Base-by-base conservation (phyloP, 1,284 basidiomycete species). In the Heterobasidion annosum region DNA sequence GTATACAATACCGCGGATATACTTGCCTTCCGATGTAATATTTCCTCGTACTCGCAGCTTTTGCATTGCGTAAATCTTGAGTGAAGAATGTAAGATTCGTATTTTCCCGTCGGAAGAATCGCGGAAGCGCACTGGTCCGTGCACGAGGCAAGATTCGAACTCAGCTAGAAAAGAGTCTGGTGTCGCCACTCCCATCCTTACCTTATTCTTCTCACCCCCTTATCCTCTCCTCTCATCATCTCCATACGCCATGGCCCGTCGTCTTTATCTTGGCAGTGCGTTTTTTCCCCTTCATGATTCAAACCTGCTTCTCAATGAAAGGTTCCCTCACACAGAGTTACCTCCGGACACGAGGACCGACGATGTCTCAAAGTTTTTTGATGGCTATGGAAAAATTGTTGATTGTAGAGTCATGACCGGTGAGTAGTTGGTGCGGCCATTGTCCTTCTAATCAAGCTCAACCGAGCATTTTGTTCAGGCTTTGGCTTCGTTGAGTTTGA, bases 401-500 rank as follows among this genome's bases (percentile, higher is more conserved):
- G 94, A 97, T 71, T 87, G 92, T 70, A 85, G 92, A 63, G 87
- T 97, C 68, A 95, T 97, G 92, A 92, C 90, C 54, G 91, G 88
- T 88, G 64, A 57, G 75, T 77, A 45, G 15, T 45, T 10, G 3
- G 25, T 25, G 25, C 25, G 25, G 34, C 15, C 19, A 19, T 9
- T 48, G 33, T 18, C 34, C 12, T 37, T n/a, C 32, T 18, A 4
- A 33, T 35, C 45, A 33, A 9, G 18, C 9, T 15, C 19, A 13
- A 9, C 1, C 13, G 12, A 48, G 10, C 1, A 42, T 50, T 37
- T 33, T n/a, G 15, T 16, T 15, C 59, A 86, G 90, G 91, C 45
- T 97, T 96, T 65, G 94, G 93, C 51, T 97, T 98, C 66, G 83
- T 97, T 63, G 94, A 97, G 71, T 97, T 94, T 64, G 93, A 94